Percentiles rank a stretch among this genome's conserved stretches.
phyloP scores from a whole-genome alignment of 2,329 filamentous ascomycete species.

The Torrubiellomyces zombiae region DNA sequence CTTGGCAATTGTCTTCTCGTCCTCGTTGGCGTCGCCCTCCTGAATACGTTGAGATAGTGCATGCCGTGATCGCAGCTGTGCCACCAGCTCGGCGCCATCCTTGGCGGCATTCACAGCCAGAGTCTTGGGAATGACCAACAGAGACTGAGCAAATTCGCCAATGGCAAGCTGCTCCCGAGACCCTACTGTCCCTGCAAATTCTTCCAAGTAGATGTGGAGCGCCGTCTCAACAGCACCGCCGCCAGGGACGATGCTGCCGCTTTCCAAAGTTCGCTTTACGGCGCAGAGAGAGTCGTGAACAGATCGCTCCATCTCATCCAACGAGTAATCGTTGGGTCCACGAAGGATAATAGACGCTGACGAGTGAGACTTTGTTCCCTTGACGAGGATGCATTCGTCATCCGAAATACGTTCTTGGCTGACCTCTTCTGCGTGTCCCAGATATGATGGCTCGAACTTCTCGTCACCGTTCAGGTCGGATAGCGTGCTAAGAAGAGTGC shows the following conservation, averaged over 20 bases:
- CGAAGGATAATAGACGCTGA: slow-evolving; percentile 93
- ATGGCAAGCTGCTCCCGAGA: slow-evolving; percentile 96
- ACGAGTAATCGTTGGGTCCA: slow-evolving; percentile 85
- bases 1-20: slow-evolving; percentile 77
- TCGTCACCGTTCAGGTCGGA: slow-evolving; percentile 97
- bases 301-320: slow-evolving; percentile 98
- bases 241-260: slow-evolving; percentile 88
- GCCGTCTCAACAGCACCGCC: slow-evolving; percentile 97
- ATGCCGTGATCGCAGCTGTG: slow-evolving; percentile 85
- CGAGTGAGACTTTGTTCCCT: slow-evolving; percentile 85
- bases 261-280: slow-evolving; percentile 93
- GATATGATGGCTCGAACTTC: slow-evolving; percentile 77
- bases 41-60: slow-evolving; percentile 84
- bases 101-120: slow-evolving; percentile 94
- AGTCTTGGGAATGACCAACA: slow-evolving; percentile 90
- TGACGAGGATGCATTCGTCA: slow-evolving; percentile 93
- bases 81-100: slow-evolving; percentile 86
- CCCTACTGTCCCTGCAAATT: slow-evolving; percentile 93
- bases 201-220: slow-evolving; percentile 95
- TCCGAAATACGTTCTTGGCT: slow-evolving; percentile 97
- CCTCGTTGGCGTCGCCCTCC: slow-evolving; percentile 67
- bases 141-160: slow-evolving; percentile 87
- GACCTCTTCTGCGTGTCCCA: slow-evolving; percentile 88
- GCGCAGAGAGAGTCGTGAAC: slow-evolving; percentile 93
- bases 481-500: slow-evolving; percentile 79